Evolutionary conservation across 805 yeast species (phyloP).

Genomic region (Lachancea dasiensis): DNA sequence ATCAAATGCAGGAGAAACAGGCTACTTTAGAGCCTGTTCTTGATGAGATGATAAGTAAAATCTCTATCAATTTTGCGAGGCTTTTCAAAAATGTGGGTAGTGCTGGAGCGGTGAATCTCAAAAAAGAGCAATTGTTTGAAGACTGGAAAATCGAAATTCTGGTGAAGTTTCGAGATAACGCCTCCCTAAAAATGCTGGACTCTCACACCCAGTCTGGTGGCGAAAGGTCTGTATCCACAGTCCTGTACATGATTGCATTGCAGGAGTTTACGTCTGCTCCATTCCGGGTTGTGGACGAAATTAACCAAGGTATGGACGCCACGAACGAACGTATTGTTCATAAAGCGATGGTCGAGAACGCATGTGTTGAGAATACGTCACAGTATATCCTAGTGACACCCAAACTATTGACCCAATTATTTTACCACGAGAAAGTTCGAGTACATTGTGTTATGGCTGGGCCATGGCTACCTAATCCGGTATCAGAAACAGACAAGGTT

Average conservation of each 20-base stretch:
- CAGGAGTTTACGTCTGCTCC: slow-evolving; percentile 88
- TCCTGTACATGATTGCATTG: slow-evolving; percentile 79
- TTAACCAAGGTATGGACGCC: slow-evolving; percentile 98
- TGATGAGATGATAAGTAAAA: slow-evolving; percentile 43
- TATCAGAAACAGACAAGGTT: slow-evolving; percentile 26
- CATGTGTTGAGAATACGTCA: slow-evolving; percentile 57
- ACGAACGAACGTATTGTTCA: slow-evolving; percentile 85
- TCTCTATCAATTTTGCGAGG: slow-evolving; percentile 59
- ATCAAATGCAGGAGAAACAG: slow-evolving; percentile 36
- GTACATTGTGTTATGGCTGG: slow-evolving; percentile 78
- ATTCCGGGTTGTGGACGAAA: slow-evolving; percentile 93
- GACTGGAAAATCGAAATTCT: slow-evolving; percentile 82
- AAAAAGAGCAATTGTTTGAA: slow-evolving; percentile 41
- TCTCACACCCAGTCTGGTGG: slow-evolving; percentile 97
- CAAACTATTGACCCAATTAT: slow-evolving; percentile 70
- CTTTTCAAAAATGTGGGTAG: slow-evolving; percentile 74
- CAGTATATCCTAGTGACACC: slow-evolving; percentile 95
- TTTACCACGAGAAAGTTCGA: slow-evolving; percentile 73
- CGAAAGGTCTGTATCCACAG: slow-evolving; percentile 93
- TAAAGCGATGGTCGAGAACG: slow-evolving; percentile 74
- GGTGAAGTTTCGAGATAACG: slow-evolving; percentile 78
- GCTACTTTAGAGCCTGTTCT: slow-evolving; percentile 59
- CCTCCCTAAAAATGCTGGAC: slow-evolving; percentile 64
- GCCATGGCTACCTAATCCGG: slow-evolving; percentile 39
- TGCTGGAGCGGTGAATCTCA: slow-evolving; percentile 71